Percentiles rank a stretch among this genome's conserved stretches.
These are phyloP conservation scores for Cryptococcus sp. DNA, from an alignment of 1,284 basidiomycete species.

Conservation along the genomic window DNA sequence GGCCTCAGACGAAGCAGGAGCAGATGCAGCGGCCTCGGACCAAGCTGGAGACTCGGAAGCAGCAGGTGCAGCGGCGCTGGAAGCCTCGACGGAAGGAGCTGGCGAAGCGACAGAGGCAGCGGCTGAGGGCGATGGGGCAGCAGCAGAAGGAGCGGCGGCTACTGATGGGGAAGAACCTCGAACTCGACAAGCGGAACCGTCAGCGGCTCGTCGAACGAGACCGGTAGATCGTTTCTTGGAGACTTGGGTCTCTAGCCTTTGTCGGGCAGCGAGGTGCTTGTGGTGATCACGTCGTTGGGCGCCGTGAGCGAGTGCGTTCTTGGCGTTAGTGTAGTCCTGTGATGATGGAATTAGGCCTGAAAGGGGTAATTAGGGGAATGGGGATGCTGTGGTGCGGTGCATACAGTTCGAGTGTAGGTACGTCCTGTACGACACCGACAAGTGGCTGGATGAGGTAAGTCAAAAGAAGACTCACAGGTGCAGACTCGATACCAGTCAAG, in stretches of 20 bases:
- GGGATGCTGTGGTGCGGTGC: too few relatives aligned
- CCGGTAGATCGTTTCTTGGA: conserved; percentile 9
- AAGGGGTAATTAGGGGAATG: too few relatives aligned
- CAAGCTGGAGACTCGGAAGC: not conserved
- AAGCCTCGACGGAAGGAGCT: conserved; percentile 4
- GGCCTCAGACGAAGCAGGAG: not conserved
- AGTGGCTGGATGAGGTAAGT: not conserved
- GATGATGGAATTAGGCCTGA: too few relatives aligned
- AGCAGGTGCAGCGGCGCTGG: not conserved
- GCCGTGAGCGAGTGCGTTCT: conserved; percentile 2
- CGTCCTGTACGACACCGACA: too few relatives aligned
- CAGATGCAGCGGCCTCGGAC: not conserved
- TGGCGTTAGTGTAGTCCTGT: not conserved
- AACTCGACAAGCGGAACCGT: conserved; percentile 43
- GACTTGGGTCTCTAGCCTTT: conserved; percentile 9
- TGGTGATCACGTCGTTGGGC: conserved; percentile 15
- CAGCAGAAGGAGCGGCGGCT: conserved; percentile 10
- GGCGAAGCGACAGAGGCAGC: conserved; percentile 5
- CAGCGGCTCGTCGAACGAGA: conserved; percentile 30
- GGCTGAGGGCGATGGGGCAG: conserved; percentile 18
- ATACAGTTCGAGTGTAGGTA: too few relatives aligned
- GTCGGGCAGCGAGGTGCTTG: conserved; percentile 24
- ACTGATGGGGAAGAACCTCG: conserved; percentile 19
- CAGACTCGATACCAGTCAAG: conserved; percentile 24
- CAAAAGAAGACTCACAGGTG: conserved; percentile 20